phyloP scores from a whole-genome alignment of 345 rosid species.

The Gossypium thurberi region DNA sequence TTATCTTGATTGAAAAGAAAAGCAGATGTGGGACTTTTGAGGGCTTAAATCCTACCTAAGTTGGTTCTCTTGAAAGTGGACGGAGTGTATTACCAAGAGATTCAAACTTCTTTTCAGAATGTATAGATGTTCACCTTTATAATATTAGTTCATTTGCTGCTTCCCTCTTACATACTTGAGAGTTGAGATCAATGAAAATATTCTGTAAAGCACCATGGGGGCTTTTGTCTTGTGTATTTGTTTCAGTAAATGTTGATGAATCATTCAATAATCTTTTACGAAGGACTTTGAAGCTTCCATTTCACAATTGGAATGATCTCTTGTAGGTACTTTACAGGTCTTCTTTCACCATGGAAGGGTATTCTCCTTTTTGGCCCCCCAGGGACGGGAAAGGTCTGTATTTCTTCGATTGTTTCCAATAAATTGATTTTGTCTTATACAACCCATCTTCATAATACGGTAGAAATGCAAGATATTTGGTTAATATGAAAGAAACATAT shows the following conservation, averaged over 20 bases:
- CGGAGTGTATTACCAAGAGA: not conserved
- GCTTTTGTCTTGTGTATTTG: not conserved
- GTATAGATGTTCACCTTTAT: not conserved
- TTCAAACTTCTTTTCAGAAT: not conserved
- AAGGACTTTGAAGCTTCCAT: conserved; percentile 1
- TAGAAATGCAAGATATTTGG: not conserved
- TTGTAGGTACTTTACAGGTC: conserved; percentile 86
- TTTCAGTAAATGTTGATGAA: not conserved
- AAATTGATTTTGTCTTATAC: not conserved
- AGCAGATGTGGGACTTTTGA: not conserved
- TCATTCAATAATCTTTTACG: not conserved
- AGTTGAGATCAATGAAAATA: not conserved
- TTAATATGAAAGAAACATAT: not conserved
- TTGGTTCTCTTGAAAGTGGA: not conserved
- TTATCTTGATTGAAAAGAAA: not conserved
- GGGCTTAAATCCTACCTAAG: not conserved
- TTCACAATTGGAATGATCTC: not conserved
- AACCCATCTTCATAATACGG: not conserved
- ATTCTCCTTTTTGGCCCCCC: conserved; percentile 98
- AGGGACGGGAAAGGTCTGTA: conserved; percentile 90
- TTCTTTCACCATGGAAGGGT: conserved; percentile 98
- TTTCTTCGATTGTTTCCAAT: not conserved
- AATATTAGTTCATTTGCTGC: not conserved
- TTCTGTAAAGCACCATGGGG: not conserved
- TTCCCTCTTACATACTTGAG: not conserved